phyloP scores from a whole-genome alignment of 2,329 filamentous ascomycete genomes.

The Botrytis fragariae region DNA sequence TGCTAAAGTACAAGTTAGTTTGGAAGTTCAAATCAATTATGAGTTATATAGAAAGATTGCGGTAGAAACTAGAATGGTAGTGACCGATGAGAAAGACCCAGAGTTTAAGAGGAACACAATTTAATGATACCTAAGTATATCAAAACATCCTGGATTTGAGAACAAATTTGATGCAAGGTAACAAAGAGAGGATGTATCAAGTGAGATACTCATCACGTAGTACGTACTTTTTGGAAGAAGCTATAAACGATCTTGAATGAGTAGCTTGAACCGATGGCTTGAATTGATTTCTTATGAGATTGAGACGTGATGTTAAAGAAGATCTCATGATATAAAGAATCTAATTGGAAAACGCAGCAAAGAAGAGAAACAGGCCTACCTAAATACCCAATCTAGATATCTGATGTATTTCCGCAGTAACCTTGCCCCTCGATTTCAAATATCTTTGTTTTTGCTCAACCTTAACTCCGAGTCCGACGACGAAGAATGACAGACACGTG shows the following conservation, averaged over 20 bases:
- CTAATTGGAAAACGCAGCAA: neutral
- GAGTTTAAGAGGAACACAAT: neutral
- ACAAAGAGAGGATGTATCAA: neutral
- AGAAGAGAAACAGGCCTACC: neutral
- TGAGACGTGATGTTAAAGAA: neutral
- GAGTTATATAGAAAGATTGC: neutral
- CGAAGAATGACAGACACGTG: neutral
- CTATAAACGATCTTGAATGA: neutral
- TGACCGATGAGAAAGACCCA: neutral
- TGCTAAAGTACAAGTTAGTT: neutral
- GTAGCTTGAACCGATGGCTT: neutral
- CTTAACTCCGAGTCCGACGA: slow-evolving; percentile 4
- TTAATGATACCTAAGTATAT: neutral
- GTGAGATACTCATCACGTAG: slow-evolving; percentile 4
- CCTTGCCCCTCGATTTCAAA: neutral
- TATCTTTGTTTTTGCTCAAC: neutral
- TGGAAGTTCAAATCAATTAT: neutral
- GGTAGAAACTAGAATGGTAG: no score
- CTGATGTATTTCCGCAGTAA: neutral
- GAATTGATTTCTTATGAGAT: slow-evolving; percentile 2
- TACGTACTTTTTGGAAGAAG: neutral
- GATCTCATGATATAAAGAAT: slow-evolving; percentile 2
- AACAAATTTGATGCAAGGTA: neutral
- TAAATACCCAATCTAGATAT: neutral
- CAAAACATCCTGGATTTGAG: neutral